phyloP scores from a whole-genome alignment of 805 yeast genomes.

The Starmerella stigmatis region DNA sequence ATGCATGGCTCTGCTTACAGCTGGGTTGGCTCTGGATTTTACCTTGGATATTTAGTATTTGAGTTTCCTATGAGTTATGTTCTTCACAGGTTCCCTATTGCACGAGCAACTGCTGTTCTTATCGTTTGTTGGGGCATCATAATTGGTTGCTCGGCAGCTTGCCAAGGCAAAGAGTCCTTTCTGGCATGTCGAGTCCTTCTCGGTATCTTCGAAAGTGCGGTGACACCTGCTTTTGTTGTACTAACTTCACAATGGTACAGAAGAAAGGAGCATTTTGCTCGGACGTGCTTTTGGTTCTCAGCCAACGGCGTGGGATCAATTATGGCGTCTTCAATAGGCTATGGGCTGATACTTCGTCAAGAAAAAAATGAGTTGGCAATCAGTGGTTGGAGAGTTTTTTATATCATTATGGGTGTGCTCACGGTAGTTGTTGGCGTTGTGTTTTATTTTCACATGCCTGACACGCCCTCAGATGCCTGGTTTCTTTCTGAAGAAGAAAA shows the following conservation, averaged over 20 bases:
- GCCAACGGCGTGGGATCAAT: constrained; percentile 38
- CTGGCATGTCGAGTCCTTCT: constrained; percentile 39
- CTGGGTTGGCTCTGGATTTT: constrained; percentile 52
- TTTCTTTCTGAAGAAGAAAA: constrained; percentile 37
- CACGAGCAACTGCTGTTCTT: constrained; percentile 39
- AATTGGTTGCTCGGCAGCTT: constrained; percentile 40
- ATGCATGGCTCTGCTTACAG: constrained; percentile 14
- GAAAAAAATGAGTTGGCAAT: constrained; percentile 11
- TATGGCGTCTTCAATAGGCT: constrained; percentile 23
- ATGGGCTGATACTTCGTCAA: constrained; percentile 19
- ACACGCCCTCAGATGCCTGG: constrained; percentile 37
- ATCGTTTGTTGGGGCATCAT: constrained; percentile 51
- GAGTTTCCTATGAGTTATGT: constrained; percentile 40
- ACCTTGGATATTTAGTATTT: constrained; percentile 51
- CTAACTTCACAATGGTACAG: constrained; percentile 52
- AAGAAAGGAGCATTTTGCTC: constrained; percentile 37
- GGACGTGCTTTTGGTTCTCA: constrained; percentile 38
- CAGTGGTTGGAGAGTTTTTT: constrained; percentile 54
- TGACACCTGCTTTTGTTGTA: constrained; percentile 48
- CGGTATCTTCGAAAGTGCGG: constrained; percentile 43
- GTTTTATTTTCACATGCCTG: constrained; percentile 46
- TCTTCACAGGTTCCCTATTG: constrained; percentile 47
- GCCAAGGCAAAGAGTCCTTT: constrained; percentile 37
- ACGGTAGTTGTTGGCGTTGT: constrained; percentile 44
- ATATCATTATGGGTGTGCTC: constrained; percentile 48